Conservation (phyloP, 2,329 filamentous ascomycete genomes). For the Claviceps spartinae region DNA sequence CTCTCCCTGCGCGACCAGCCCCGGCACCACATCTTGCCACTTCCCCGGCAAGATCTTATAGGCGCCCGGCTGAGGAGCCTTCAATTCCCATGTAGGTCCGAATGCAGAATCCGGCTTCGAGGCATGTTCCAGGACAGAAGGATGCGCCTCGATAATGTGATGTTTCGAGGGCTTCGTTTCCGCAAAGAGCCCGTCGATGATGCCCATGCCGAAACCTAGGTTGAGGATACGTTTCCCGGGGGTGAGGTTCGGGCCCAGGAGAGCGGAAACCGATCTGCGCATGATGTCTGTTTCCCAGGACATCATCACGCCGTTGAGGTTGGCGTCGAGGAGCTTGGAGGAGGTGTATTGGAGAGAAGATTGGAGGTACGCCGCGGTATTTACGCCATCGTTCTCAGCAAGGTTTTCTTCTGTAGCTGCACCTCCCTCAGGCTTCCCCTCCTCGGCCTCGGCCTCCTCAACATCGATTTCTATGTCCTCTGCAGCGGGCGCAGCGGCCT, state of each 20-base stretch:
- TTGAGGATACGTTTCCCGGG: slow-evolving; percentile 61
- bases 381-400: no score
- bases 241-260: slow-evolving; percentile 31
- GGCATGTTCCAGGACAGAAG: slow-evolving; percentile 58
- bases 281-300: slow-evolving; percentile 82
- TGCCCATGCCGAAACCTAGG: slow-evolving; percentile 84
- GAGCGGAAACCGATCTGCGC: slow-evolving; percentile 56
- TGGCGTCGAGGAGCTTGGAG: slow-evolving; percentile 57
- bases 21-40: slow-evolving; percentile 71
- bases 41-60: slow-evolving; percentile 53
- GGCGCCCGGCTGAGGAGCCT: slow-evolving; percentile 48
- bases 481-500: slow-evolving; percentile 14
- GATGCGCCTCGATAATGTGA: slow-evolving; percentile 80
- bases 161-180: slow-evolving; percentile 53
- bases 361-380: slow-evolving; percentile 39
- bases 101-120: slow-evolving; percentile 34
- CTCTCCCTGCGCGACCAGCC: slow-evolving; percentile 52
- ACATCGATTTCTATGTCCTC: slow-evolving; percentile 8
- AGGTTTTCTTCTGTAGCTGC: no score
- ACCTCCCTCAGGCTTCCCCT: no score
- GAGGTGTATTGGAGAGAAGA: slow-evolving; percentile 51
- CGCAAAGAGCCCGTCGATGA: slow-evolving; percentile 66
- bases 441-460: no score
- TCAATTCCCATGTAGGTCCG: slow-evolving; percentile 39
- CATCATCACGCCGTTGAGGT: slow-evolving; percentile 86